phyloP scores from a whole-genome alignment of 2,329 filamentous ascomycete species.

The Lasiodiplodia gonubiensis region DNA sequence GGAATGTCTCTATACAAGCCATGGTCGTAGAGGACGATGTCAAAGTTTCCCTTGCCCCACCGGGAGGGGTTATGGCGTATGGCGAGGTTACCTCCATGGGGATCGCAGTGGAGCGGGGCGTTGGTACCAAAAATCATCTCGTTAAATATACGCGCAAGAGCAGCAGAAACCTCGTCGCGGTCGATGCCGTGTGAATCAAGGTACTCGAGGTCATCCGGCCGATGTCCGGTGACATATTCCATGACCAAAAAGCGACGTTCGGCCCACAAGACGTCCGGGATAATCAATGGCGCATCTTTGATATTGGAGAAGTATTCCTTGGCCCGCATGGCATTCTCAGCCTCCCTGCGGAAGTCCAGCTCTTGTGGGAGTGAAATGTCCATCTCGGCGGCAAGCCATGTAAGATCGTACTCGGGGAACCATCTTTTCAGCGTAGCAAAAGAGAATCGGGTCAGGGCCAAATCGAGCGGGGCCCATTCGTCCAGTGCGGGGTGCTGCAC shows the following conservation, averaged over 20 bases:
- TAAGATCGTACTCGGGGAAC: constrained; percentile 97
- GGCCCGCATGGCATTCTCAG: constrained; percentile 78
- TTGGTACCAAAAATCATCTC: constrained; percentile 97
- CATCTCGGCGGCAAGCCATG: constrained; percentile 95
- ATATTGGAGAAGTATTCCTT: constrained; percentile 80
- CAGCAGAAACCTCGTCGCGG: constrained; percentile 92
- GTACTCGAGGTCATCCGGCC: constrained; percentile 87
- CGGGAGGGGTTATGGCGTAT: constrained; percentile 75
- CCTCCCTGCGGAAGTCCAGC: constrained; percentile 86
- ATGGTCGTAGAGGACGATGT: constrained; percentile 95
- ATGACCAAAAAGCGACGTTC: constrained; percentile 90
- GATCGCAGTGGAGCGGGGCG: constrained; percentile 93
- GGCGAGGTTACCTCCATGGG: constrained; percentile 94
- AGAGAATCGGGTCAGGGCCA: constrained; percentile 84
- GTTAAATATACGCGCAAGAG: constrained; percentile 92
- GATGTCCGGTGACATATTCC: constrained; percentile 85
- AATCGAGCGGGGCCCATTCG: constrained; percentile 87
- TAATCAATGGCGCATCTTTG: constrained; percentile 78
- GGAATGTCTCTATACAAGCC: constrained; percentile 95
- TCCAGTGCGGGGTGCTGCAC: constrained; percentile 90
- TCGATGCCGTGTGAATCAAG: constrained; percentile 87
- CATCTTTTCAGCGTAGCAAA: constrained; percentile 89
- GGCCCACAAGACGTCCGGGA: constrained; percentile 89
- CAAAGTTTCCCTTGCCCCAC: constrained; percentile 75
- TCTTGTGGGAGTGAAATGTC: constrained; percentile 88